These are phyloP conservation scores for Buxus sempervirens DNA, from an alignment of 164 flowering plant species.

Conservation along the genomic window DNA sequence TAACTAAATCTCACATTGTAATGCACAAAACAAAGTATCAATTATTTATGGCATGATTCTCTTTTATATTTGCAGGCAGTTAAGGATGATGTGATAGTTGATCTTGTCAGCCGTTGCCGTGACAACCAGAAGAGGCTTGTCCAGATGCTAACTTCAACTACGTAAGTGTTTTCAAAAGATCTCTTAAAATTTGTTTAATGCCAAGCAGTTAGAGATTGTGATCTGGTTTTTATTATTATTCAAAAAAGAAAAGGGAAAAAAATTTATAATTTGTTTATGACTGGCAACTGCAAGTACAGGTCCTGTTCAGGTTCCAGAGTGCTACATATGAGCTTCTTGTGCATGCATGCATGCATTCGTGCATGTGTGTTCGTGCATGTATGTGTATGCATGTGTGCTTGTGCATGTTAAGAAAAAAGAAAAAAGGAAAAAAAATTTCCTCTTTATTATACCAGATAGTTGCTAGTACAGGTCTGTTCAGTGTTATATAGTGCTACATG, in stretches of 20 bases:
- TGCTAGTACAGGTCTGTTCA: too few relatives aligned
- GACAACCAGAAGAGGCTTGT: slow-evolving; percentile 80
- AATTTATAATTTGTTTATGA: background rate
- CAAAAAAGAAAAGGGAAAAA: too few relatives aligned
- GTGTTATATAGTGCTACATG: background rate
- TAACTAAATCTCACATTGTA: background rate
- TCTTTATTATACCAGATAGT: too few relatives aligned
- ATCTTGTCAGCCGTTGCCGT: slow-evolving; percentile 76
- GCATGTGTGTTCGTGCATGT: too few relatives aligned
- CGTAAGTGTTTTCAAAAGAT: slow-evolving; percentile 35
- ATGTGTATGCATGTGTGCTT: too few relatives aligned
- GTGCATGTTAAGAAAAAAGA: too few relatives aligned
- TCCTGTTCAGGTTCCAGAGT: background rate
- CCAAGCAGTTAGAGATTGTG: background rate
- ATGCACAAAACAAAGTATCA: background rate
- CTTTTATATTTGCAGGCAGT: slow-evolving; percentile 52
- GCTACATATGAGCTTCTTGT: background rate
- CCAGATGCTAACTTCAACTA: slow-evolving; percentile 75
- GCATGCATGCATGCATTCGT: too few relatives aligned
- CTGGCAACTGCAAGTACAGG: background rate
- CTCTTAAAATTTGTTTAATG: background rate
- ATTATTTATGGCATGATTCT: background rate
- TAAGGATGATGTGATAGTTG: slow-evolving; percentile 86
- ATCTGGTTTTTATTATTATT: background rate
- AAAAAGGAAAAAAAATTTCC: too few relatives aligned